These are phyloP conservation scores for Melaleuca alternifolia DNA, from an alignment of 345 rosid species.

Conservation along the genomic window DNA sequence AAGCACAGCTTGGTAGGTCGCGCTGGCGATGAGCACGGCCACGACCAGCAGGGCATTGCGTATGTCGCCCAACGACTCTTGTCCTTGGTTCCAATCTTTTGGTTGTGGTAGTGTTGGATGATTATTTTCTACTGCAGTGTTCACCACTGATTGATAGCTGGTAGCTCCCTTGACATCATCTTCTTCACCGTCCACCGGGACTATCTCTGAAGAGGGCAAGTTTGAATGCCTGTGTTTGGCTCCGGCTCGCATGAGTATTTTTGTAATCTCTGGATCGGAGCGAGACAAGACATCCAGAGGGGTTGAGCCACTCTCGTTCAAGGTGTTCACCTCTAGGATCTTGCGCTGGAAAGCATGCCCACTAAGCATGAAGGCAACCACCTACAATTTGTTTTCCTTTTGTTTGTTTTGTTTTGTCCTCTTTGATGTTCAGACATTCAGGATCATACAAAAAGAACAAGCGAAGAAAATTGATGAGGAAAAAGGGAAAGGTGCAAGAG, in stretches of 20 bases:
- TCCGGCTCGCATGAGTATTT: neutral
- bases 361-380: neutral
- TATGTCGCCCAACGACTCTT: fast-evolving
- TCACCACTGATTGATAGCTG: neutral
- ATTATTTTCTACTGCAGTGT: neutral
- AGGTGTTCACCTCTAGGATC: neutral
- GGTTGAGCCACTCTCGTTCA: neutral
- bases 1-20: neutral
- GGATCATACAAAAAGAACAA: too few relatives aligned
- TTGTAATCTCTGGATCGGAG: neutral
- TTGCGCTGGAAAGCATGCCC: neutral
- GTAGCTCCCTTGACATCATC: neutral
- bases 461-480: too few relatives aligned
- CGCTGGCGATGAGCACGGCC: neutral
- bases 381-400: neutral
- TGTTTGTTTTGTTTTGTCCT: neutral
- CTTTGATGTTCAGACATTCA: too few relatives aligned
- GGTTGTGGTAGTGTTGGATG: neutral
- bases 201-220: neutral
- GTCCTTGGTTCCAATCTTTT: neutral
- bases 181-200: neutral
- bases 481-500: too few relatives aligned
- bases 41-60: neutral
- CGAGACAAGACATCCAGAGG: neutral
- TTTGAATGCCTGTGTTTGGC: neutral